Base-by-base conservation (phyloP, 2,329 filamentous ascomycete species). In the Aspergillus oerlinghausenensis region DNA sequence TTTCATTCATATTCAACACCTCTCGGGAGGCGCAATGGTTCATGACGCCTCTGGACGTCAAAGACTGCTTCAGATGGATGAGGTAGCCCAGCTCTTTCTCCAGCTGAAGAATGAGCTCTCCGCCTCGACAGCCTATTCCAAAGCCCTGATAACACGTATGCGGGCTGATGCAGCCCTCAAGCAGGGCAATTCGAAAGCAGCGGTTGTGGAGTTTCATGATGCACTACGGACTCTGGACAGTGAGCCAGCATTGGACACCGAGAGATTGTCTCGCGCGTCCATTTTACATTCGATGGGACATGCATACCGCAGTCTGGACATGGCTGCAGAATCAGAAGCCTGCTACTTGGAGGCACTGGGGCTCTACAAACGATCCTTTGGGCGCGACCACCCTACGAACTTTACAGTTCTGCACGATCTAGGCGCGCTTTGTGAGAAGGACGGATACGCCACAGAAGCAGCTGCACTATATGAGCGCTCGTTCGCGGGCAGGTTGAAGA, bases 361-460 rank as follows among this genome's bases (percentile, higher is more conserved):
- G 0, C 62, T 70, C 3, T 67, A 67, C 51, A 68, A 67, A 43
- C 65, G 67, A 7, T 54, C 63, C 1, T 60, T 67, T 9, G 68
- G 68, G 2, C 65, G 68, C n/a, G 68, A 70, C 48, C 59, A 66
- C 32, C 57, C 60, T 7, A 64, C 62, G n/a, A 70, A 69, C 47
- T 70, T 67, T 49, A 48, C 61, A 4, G 54, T 70, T 26, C 56
- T 70, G 2, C 65, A 70, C 28, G 67, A 70, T 47, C 58, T 70
- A 3, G 68, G 65, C 3, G 61, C 60, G 17, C 62, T 70, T 17
- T 68, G 62, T 25, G 67, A 67, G 43, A 65, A 59, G 49, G 67
- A 69, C 19, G 68, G 67, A 21, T 69, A 68, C 48, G 65, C 67
- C n/a, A 69, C 64, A 3, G 66, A 70, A 59, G 68, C 68, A 49